Evolutionary conservation across 768 basidiomycete species (phyloP), one percentile per base, ranked within the genome.

Genomic region (Cystobasidium onofrii): DNA sequence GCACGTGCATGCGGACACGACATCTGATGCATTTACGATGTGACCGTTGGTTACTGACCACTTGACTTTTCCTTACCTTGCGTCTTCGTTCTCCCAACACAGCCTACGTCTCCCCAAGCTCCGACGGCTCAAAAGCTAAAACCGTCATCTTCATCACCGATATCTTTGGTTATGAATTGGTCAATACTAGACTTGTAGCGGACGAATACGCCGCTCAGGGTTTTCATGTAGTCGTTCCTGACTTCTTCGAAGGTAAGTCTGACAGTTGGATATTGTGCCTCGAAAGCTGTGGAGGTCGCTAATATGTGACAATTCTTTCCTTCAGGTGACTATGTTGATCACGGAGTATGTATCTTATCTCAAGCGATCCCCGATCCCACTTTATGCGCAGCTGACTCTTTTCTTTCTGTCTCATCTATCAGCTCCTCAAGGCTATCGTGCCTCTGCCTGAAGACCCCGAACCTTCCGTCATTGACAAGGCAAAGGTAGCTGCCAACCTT

Each of bases 151-250:
- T 81, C 73, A 76, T 83, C 34, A 67, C 79, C 29, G 81, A 82
- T 69, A 79, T 83, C 73, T 83, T 83, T 67, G 82, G 82, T 29
- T 78, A 78, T 34, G 77, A 82, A 44, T 75, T 81, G 27, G 34
- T 66, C 9, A 72, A 73, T 34, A 64, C 55, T 27, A 65, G 66
- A 39, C 74, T 82, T 0, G 43, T 80, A 4, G 81, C 81, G 13
- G 81, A 81, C 65, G 80, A 80, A 75, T 82, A 80, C 79, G 81
- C 82, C 7, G 76, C 75, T 23, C 71, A 78, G 15, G 82, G 81
- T 27, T 81, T 79, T 76, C 78, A 80, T 55, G 80, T 81, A 25
- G 57, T 78, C 27, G n/a, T 82, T 27, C 81, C 81, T 7, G 82
- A 82, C 70, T 72, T 81, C 41, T 71, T 82, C 50, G 76, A 79